Conservation (phyloP, 2,329 filamentous ascomycete genomes). For the Apiospora phragmitis region DNA sequence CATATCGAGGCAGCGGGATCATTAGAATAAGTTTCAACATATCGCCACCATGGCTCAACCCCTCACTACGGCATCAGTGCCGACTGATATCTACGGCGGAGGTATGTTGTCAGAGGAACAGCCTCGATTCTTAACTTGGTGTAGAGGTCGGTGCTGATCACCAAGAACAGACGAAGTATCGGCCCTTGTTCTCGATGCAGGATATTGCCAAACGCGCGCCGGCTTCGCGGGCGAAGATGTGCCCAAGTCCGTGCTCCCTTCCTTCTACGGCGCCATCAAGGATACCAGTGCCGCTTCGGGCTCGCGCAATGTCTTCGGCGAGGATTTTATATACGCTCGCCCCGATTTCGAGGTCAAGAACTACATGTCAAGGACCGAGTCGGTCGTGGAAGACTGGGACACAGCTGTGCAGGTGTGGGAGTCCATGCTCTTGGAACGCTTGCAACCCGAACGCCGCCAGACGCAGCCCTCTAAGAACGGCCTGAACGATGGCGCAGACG, state of each 20-base stretch:
- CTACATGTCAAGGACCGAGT: slow-evolving; percentile 79
- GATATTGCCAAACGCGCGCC: slow-evolving; percentile 86
- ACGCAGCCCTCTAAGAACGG: slow-evolving; percentile 71
- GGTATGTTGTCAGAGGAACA: slow-evolving; percentile 38
- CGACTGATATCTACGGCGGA: slow-evolving; percentile 65
- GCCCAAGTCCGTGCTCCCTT: slow-evolving; percentile 89
- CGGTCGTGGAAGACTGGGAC: slow-evolving; percentile 96
- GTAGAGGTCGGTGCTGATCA: slow-evolving; percentile 13
- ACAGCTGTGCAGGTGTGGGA: slow-evolving; percentile 88
- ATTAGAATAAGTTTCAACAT: background rate
- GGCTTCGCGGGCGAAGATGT: slow-evolving; percentile 98
- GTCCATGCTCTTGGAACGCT: slow-evolving; percentile 82
- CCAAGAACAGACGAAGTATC: slow-evolving; percentile 81
- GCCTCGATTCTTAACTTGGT: background rate
- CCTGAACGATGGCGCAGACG: slow-evolving; percentile 71
- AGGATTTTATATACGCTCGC: slow-evolving; percentile 82
- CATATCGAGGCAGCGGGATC: background rate
- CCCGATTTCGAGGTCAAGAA: slow-evolving; percentile 82
- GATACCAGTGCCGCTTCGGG: slow-evolving; percentile 39
- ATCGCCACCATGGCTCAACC: slow-evolving; percentile 52
- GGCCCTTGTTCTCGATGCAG: slow-evolving; percentile 92
- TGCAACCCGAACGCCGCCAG: slow-evolving; percentile 74
- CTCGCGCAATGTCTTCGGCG: slow-evolving; percentile 72
- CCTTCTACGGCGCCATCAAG: slow-evolving; percentile 74
- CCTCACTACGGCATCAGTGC: slow-evolving; percentile 55